Conservation (phyloP, 176 grass and related monocot genomes). For the Alopecurus myosuroides region DNA sequence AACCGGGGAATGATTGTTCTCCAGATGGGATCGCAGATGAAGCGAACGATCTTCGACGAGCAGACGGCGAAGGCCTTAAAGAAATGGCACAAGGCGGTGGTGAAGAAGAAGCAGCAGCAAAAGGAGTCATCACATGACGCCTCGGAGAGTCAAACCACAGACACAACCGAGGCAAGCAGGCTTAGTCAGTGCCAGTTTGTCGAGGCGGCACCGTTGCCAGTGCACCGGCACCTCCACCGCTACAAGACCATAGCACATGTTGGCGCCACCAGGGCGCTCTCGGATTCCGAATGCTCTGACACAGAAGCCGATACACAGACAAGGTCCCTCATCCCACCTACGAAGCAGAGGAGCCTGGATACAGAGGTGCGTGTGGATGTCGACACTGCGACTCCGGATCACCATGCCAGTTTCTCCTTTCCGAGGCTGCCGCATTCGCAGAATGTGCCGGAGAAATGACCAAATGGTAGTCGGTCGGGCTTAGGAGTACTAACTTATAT, state of each 20-base stretch:
- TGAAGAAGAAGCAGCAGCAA: constrained; percentile 47
- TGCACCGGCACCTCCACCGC: constrained; percentile 33
- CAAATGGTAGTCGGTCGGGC: background rate
- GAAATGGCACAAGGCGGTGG: constrained; percentile 61
- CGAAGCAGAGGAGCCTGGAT: constrained; percentile 38
- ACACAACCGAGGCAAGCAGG: constrained; percentile 10
- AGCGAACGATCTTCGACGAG: constrained; percentile 82
- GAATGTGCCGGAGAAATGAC: constrained; percentile 21
- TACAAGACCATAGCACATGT: constrained; percentile 54
- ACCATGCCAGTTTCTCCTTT: constrained; percentile 56
- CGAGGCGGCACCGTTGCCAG: background rate
- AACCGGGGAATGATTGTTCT: background rate
- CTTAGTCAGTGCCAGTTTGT: constrained; percentile 10
- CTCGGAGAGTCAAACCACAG: constrained; percentile 18
- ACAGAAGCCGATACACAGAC: constrained; percentile 29
- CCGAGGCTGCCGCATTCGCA: constrained; percentile 1
- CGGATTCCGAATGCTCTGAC: constrained; percentile 44
- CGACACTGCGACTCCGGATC: background rate
- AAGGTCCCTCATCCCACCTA: constrained; percentile 28
- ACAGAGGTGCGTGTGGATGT: constrained; percentile 32
- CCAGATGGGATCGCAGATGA: constrained; percentile 91
- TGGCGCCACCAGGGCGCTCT: constrained; percentile 31
- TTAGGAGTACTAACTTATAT: constrained; percentile 12
- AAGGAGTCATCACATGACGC: constrained; percentile 19
- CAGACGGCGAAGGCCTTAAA: constrained; percentile 66